Conservation (phyloP, 2,329 filamentous ascomycete genomes). For the Aspergillus ustus region DNA sequence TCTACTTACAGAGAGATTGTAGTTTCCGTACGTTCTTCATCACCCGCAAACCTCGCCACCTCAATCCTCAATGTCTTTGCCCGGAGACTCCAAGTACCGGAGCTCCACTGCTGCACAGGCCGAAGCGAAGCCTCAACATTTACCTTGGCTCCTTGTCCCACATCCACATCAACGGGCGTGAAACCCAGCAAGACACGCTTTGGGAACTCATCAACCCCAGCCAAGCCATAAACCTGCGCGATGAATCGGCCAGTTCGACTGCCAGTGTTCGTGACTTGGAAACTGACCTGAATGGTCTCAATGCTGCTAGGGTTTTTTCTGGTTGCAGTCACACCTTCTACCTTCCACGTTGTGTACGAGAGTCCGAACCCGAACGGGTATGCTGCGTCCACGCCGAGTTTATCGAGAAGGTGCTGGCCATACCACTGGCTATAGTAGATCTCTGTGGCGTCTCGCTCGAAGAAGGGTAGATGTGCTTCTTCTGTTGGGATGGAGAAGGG, state of each 20-base stretch:
- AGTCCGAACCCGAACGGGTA: neutral
- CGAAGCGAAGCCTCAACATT: neutral
- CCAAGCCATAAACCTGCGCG: conserved; percentile 7
- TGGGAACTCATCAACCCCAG: conserved; percentile 6
- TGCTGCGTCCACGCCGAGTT: conserved; percentile 15
- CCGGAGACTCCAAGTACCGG: neutral
- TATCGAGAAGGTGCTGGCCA: conserved; percentile 31
- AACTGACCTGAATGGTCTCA: too few species aligned
- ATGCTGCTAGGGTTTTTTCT: too few species aligned
- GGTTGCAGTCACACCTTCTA: neutral
- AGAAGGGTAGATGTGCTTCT: conserved; percentile 29
- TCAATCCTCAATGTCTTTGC: neutral
- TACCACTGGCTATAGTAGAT: conserved; percentile 31
- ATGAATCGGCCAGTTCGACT: conserved; percentile 8
- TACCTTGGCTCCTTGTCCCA: neutral
- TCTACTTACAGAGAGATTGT: too few species aligned
- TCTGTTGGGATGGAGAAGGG: conserved; percentile 21
- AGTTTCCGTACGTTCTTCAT: too few species aligned
- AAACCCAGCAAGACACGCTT: conserved; percentile 12
- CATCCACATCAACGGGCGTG: conserved; percentile 1
- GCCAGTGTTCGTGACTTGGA: conserved; percentile 2
- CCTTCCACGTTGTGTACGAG: neutral
- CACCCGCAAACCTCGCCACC: neutral
- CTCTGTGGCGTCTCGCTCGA: conserved; percentile 25
- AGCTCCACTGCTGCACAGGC: conserved; percentile 8